Percentiles rank a stretch among this genome's conserved stretches.
Conservation (phyloP, 306 rosid genomes). For the Parietaria judaica region DNA sequence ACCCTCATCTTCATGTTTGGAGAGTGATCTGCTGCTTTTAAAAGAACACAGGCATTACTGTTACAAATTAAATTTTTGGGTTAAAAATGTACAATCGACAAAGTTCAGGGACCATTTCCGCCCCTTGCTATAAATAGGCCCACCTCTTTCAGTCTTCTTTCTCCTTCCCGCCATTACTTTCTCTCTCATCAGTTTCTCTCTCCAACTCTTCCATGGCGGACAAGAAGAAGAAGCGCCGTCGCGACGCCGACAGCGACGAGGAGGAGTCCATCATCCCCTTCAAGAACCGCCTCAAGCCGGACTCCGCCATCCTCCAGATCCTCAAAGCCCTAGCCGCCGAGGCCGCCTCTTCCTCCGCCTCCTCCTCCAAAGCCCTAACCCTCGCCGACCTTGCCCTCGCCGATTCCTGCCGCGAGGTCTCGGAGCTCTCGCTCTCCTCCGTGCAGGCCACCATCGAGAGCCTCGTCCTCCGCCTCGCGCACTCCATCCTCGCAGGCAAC, state of each 20-base stretch:
- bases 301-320: slow-evolving; percentile 27
- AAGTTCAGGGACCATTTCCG: too few relatives aligned
- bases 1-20: too few relatives aligned
- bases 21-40: too few relatives aligned
- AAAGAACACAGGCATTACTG: too few relatives aligned
- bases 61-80: too few relatives aligned
- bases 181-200: slow-evolving; percentile 1
- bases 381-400: slow-evolving; percentile 67
- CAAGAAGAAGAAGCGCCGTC: slow-evolving; percentile 40
- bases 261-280: slow-evolving; percentile 25
- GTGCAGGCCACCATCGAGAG: slow-evolving; percentile 61
- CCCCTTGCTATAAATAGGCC: too few relatives aligned
- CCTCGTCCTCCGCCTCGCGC: slow-evolving; percentile 39
- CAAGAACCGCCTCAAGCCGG: slow-evolving; percentile 35
- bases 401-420: slow-evolving; percentile 65
- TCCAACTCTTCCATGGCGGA: slow-evolving; percentile 31
- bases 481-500: slow-evolving; percentile 62
- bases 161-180: slow-evolving; percentile 12
- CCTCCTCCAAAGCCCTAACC: slow-evolving; percentile 53
- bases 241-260: slow-evolving; percentile 27
- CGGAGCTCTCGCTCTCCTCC: slow-evolving; percentile 58
- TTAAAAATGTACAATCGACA: too few relatives aligned
- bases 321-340: slow-evolving; percentile 25
- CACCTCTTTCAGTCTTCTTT: too few relatives aligned
- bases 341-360: slow-evolving; percentile 24